Evolutionary conservation across 2,329 filamentous ascomycete genomes (phyloP).

Genomic region (Nemania sp.): DNA sequence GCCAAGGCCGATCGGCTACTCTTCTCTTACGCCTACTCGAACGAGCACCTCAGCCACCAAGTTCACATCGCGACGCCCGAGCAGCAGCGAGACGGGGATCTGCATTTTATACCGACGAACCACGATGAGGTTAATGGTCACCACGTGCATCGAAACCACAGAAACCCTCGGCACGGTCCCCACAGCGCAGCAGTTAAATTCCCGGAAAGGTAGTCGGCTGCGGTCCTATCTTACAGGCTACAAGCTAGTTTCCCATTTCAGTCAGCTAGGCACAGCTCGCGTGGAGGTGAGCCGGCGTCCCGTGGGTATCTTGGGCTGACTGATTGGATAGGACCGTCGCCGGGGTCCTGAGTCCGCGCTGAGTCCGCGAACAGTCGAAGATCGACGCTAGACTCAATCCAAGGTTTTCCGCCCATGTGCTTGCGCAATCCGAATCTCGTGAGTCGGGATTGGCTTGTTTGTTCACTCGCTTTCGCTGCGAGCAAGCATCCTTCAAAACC

Average conservation of each 20-base stretch:
- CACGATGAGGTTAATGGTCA: slow-evolving; percentile 18
- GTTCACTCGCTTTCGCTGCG: background rate
- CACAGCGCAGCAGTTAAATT: background rate
- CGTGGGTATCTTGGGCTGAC: slow-evolving; percentile 39
- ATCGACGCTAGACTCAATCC: slow-evolving; percentile 8
- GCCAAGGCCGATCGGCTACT: background rate
- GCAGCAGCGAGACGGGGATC: background rate
- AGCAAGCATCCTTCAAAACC: background rate
- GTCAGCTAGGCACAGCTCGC: slow-evolving; percentile 1
- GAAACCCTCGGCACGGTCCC: background rate
- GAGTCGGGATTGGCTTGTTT: background rate
- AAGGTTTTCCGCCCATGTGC: slow-evolving; percentile 5
- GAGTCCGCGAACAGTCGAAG: background rate
- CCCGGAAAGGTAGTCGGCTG: slow-evolving; percentile 2
- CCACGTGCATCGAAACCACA: slow-evolving; percentile 26
- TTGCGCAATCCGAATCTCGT: slow-evolving; percentile 12
- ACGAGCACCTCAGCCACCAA: background rate
- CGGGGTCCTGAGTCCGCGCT: background rate
- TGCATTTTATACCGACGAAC: slow-evolving; percentile 22
- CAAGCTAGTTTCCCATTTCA: slow-evolving; percentile 4
- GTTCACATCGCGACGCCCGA: background rate
- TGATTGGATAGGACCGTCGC: slow-evolving; percentile 44
- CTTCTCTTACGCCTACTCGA: background rate
- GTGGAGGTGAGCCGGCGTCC: slow-evolving; percentile 9
- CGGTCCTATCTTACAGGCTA: background rate